Conservation (phyloP, 345 rosid genomes). For the Aegle marmelos region DNA sequence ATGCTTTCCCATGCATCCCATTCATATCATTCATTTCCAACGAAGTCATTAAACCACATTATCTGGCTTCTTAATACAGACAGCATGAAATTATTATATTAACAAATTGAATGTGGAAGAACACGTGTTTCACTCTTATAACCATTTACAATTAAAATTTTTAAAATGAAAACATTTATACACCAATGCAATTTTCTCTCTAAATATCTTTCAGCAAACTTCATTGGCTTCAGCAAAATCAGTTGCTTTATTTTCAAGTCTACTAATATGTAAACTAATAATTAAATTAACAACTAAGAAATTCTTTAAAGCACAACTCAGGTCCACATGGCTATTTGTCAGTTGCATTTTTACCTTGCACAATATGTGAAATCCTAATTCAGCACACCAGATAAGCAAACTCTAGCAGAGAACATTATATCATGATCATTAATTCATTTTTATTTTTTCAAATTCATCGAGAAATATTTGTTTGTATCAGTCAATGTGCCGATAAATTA, state of each 20-base stretch:
- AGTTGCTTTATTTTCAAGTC: constrained; percentile 1
- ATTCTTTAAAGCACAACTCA: not conserved
- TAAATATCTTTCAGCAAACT: not conserved
- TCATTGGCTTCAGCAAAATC: not conserved
- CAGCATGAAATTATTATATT: constrained; percentile 2
- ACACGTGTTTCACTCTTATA: not conserved
- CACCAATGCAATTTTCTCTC: not conserved
- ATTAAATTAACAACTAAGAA: not conserved
- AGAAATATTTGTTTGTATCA: not conserved
- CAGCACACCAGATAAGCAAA: constrained; percentile 4
- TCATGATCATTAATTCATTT: not conserved
- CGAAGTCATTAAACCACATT: constrained; percentile 14
- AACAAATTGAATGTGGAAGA: constrained; percentile 11
- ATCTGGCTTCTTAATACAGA: constrained; percentile 23
- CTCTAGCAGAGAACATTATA: not conserved
- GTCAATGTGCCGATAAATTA: not conserved
- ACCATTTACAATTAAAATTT: not conserved
- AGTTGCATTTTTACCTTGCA: not conserved
- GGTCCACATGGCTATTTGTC: not conserved
- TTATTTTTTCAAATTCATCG: not conserved
- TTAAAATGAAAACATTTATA: not conserved
- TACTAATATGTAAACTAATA: constrained; percentile 9
- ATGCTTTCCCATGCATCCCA: constrained; percentile 5
- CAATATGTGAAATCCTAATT: not conserved
- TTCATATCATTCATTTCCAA: constrained; percentile 9